Percentiles rank a stretch among this genome's conserved stretches.
phyloP scores from a whole-genome alignment of 228 moss, liverwort and hornwort species.

The Sphagnum magellanicum region DNA sequence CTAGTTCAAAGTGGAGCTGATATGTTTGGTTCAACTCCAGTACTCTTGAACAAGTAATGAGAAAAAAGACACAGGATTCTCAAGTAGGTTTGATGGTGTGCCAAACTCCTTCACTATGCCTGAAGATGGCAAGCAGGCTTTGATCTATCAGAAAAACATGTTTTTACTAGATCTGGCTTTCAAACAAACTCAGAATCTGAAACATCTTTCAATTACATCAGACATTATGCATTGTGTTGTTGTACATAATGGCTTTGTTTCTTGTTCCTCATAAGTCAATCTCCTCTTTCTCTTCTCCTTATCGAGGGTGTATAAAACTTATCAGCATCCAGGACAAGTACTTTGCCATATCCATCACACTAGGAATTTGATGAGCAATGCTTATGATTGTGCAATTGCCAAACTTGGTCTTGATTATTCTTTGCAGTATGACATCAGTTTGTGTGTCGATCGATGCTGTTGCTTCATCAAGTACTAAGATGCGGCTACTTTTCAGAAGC shows the following conservation, averaged over 20 bases:
- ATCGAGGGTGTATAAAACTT: too few relatives aligned
- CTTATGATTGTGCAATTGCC: slow-evolving; percentile 17
- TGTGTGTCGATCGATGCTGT: slow-evolving; percentile 27
- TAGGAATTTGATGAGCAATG: slow-evolving; percentile 28
- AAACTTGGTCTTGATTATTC: slow-evolving; percentile 12
- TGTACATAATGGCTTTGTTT: too few relatives aligned
- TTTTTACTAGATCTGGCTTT: too few relatives aligned
- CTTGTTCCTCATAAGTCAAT: too few relatives aligned
- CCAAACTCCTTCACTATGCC: slow-evolving; percentile 23
- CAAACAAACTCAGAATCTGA: too few relatives aligned
- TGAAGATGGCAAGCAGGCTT: background rate
- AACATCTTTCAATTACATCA: too few relatives aligned
- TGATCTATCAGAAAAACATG: too few relatives aligned
- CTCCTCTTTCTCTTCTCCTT: too few relatives aligned
- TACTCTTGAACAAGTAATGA: slow-evolving; percentile 29
- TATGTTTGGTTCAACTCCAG: slow-evolving; percentile 15
- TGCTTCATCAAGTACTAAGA: background rate
- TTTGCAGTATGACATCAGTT: slow-evolving; percentile 19
- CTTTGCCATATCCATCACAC: slow-evolving; percentile 9
- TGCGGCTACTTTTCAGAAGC: slow-evolving; percentile 1
- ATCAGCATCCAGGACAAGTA: too few relatives aligned
- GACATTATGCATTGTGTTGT: too few relatives aligned
- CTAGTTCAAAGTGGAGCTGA: too few relatives aligned
- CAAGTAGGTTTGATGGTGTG: slow-evolving; percentile 15
- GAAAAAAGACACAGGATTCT: slow-evolving; percentile 15